A percentile compares a stretch with the other conserved stretches of the same genome.
phyloP scores from a whole-genome alignment of 2,329 filamentous ascomycete genomes.

The Xylariomycetidae sp. region DNA sequence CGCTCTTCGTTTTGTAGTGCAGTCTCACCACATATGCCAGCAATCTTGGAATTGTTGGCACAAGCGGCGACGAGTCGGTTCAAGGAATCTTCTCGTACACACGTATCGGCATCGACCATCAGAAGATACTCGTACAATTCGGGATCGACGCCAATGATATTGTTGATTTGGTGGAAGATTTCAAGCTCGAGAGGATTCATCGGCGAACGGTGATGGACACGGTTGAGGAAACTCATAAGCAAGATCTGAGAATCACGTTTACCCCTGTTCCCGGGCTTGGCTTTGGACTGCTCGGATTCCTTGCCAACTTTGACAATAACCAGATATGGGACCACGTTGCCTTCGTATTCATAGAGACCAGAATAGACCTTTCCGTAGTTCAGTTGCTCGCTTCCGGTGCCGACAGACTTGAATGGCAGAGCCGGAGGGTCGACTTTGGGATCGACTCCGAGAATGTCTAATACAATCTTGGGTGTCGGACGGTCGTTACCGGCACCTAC shows the following conservation, averaged over 20 bases:
- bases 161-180: constrained; percentile 99
- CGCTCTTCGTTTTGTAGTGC: constrained; percentile 92
- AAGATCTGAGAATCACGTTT: constrained; percentile 98
- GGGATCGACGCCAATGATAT: constrained; percentile 96
- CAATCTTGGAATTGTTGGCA: constrained; percentile 91
- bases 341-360: constrained; percentile 94
- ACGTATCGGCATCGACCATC: constrained; percentile 97
- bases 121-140: constrained; percentile 96
- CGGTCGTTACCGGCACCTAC: constrained; percentile 94
- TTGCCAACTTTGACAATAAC: constrained; percentile 97
- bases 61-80: constrained; percentile 91
- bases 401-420: constrained; percentile 89
- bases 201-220: constrained; percentile 86
- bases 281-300: constrained; percentile 84
- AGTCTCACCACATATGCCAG: constrained; percentile 95
- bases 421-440: constrained; percentile 94
- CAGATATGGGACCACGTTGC: constrained; percentile 93
- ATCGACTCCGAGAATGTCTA: constrained; percentile 95
- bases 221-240: constrained; percentile 95
- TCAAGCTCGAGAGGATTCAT: constrained; percentile 97
- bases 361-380: constrained; percentile 99
- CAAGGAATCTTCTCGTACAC: constrained; percentile 84
- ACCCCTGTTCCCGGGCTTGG: constrained; percentile 95
- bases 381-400: constrained; percentile 81
- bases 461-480: constrained; percentile 93